These are phyloP conservation scores for Podila epigama DNA, from an alignment of 192 early-diverging fungal species.

Conservation along the genomic window DNA sequence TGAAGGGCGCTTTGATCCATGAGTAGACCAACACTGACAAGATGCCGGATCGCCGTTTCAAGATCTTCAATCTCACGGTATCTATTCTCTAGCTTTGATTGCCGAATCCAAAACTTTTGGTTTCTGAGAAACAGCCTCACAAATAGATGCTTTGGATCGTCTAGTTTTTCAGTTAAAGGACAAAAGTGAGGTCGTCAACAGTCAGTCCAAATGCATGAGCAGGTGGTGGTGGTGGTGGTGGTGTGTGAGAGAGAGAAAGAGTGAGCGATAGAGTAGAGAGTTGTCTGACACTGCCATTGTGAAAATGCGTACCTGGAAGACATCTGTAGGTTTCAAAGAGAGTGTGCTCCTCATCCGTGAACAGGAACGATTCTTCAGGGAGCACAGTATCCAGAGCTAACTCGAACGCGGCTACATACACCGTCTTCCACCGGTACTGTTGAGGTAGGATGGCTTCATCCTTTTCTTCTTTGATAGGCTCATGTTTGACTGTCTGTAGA, in stretches of 20 bases:
- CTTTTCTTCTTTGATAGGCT: conserved; percentile 3
- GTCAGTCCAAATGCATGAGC: neutral
- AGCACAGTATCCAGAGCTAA: conserved; percentile 52
- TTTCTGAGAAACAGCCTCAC: conserved; percentile 52
- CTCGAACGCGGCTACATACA: conserved; percentile 52
- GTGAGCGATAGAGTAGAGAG: neutral
- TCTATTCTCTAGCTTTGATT: conserved; percentile 27
- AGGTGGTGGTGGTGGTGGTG: too few relatives aligned
- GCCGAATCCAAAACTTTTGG: conserved; percentile 45
- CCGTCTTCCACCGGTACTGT: conserved; percentile 45
- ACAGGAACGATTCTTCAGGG: conserved; percentile 48
- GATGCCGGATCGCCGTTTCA: conserved; percentile 16
- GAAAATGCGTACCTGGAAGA: conserved; percentile 18
- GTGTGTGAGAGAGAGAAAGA: too few relatives aligned
- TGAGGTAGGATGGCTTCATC: neutral
- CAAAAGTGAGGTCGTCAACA: neutral
- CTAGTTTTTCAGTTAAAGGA: conserved; percentile 4
- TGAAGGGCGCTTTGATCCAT: conserved; percentile 25
- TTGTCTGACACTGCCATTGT: neutral
- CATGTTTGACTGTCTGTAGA: neutral
- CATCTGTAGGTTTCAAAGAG: conserved; percentile 43
- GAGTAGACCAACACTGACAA: conserved; percentile 16
- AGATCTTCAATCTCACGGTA: conserved; percentile 39
- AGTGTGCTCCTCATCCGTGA: conserved; percentile 48
- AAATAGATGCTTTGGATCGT: conserved; percentile 53